phyloP scores from a whole-genome alignment of 2,329 filamentous ascomycete genomes.

The Chaetomium sp. region DNA sequence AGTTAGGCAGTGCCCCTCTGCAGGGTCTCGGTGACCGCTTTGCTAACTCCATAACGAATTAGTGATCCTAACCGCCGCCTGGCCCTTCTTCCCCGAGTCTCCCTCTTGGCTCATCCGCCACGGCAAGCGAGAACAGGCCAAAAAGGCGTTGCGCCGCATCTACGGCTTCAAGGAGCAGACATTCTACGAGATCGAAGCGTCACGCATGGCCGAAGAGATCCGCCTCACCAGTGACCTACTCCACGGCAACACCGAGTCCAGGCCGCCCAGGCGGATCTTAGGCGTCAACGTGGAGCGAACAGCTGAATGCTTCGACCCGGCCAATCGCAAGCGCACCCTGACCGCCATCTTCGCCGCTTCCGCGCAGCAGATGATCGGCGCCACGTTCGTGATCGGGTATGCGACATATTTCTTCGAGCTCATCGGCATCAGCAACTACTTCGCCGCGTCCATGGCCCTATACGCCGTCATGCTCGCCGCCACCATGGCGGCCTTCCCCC shows the following conservation, averaged over 20 bases:
- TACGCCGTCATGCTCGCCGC: constrained; percentile 5
- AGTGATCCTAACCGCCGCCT: constrained; percentile 1
- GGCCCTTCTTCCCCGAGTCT: constrained; percentile 4
- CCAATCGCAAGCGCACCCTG: constrained; percentile 3
- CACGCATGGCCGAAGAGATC: constrained; percentile 3
- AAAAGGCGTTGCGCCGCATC: not conserved
- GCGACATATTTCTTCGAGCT: constrained; percentile 4
- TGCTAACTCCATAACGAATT: not conserved
- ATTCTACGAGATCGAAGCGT: constrained; percentile 2
- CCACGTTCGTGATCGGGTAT: not conserved
- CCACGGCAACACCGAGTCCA: not conserved
- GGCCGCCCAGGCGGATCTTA: not conserved
- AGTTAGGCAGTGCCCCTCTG: no score
- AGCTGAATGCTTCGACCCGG: constrained; percentile 4
- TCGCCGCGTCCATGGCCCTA: not conserved
- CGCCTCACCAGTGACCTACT: not conserved
- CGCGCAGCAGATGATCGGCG: constrained; percentile 4
- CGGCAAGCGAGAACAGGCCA: not conserved
- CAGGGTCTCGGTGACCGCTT: not conserved
- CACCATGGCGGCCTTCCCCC: not conserved
- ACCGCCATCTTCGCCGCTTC: constrained; percentile 4
- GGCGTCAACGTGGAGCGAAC: not conserved
- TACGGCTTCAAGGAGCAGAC: not conserved
- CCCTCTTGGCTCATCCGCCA: constrained; percentile 1
- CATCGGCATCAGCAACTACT: constrained; percentile 3